Conservation (phyloP, 2,329 filamentous ascomycete genomes). For the Magnaporthales sp. region DNA sequence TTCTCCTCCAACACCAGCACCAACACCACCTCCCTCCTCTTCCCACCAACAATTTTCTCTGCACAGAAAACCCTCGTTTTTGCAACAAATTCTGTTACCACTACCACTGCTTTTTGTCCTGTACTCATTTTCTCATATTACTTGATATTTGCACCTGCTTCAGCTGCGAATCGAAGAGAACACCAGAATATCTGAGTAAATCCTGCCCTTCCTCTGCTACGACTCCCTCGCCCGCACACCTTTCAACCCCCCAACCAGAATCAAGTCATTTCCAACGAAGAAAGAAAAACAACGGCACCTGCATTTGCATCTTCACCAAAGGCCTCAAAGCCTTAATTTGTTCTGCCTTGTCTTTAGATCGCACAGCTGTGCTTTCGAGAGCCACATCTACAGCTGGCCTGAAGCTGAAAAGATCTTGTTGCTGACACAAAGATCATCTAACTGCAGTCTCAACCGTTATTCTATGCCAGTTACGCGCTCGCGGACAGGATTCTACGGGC, state of each 20-base stretch:
- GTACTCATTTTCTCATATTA: background rate
- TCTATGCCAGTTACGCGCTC: constrained; percentile 82
- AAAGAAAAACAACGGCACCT: background rate
- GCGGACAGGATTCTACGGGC: constrained; percentile 57
- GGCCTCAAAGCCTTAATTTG: no score
- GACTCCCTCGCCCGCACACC: background rate
- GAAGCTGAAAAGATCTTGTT: background rate
- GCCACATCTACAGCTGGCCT: background rate
- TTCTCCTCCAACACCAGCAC: no score
- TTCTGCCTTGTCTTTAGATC: background rate
- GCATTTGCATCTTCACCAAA: no score
- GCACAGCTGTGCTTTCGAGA: background rate
- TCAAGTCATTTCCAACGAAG: no score
- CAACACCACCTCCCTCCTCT: background rate
- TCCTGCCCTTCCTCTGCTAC: background rate
- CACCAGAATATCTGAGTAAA: background rate
- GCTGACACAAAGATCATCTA: background rate
- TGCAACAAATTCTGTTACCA: background rate
- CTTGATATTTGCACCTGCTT: background rate
- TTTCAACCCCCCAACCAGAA: no score
- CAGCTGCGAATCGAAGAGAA: background rate
- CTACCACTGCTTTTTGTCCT: background rate
- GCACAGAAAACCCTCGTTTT: background rate
- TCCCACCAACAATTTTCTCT: background rate
- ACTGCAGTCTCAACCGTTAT: constrained; percentile 69